phyloP scores from a whole-genome alignment of 2,329 filamentous ascomycete species.

The Stachybotrys chlorohalonatus region DNA sequence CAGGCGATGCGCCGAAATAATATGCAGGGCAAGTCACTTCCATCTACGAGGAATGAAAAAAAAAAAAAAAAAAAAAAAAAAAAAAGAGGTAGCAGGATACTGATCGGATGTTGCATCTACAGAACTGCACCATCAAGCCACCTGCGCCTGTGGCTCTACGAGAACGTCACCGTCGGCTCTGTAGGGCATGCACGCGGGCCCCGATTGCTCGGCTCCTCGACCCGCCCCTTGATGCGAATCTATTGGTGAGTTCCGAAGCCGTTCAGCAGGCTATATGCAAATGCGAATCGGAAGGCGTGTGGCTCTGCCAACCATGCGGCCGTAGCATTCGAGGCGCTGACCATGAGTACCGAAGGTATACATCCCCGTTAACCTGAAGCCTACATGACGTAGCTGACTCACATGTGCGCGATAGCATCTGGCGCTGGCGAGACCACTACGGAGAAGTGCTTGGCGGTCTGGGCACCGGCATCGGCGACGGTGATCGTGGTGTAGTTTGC shows the following conservation, averaged over 20 bases:
- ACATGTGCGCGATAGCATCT: slow-evolving; percentile 43
- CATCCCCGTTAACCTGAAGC: not conserved
- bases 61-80: too few species aligned
- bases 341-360: slow-evolving; percentile 47
- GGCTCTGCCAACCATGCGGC: slow-evolving; percentile 81
- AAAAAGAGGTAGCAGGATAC: not conserved
- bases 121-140: slow-evolving; percentile 89
- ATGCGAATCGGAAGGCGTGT: slow-evolving; percentile 52
- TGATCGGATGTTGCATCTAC: slow-evolving; percentile 7
- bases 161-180: slow-evolving; percentile 73
- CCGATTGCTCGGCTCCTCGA: slow-evolving; percentile 51
- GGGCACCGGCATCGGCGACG: slow-evolving; percentile 81
- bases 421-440: slow-evolving; percentile 85
- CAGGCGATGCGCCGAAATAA: slow-evolving; percentile 63
- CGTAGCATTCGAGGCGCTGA: slow-evolving; percentile 55
- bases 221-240: slow-evolving; percentile 31
- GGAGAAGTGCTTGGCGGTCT: slow-evolving; percentile 70
- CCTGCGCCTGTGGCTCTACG: slow-evolving; percentile 59
- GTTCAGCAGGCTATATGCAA: slow-evolving; percentile 48
- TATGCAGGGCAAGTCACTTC: slow-evolving; percentile 63
- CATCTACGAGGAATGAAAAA: not conserved
- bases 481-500: slow-evolving; percentile 80
- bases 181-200: slow-evolving; percentile 62
- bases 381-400: not conserved
- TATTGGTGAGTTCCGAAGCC: slow-evolving; percentile 41